Conservation (phyloP, 176 grass and related monocot species). For the Carex kokanica region DNA sequence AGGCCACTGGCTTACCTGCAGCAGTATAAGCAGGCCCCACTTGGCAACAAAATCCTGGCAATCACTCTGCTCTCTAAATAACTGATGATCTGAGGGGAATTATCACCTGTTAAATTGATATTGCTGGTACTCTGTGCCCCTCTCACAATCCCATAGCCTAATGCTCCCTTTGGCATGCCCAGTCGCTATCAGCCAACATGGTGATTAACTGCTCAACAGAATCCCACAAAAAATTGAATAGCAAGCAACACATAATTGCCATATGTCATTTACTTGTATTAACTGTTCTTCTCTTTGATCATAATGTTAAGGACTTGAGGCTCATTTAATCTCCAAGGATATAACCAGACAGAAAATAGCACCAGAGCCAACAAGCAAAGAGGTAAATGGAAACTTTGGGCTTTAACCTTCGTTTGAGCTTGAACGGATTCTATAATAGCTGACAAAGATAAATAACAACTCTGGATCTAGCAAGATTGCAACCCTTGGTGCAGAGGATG, state of each 20-base stretch:
- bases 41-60: slow-evolving; percentile 78
- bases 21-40: slow-evolving; percentile 54
- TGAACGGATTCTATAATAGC: not conserved
- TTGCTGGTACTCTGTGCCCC: slow-evolving; percentile 25
- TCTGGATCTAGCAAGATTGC: not conserved
- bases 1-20: slow-evolving; percentile 76
- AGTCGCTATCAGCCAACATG: slow-evolving; percentile 54
- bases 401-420: not conserved
- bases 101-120: not conserved
- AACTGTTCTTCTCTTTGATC: not conserved
- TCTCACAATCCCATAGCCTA: slow-evolving; percentile 73
- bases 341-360: not conserved
- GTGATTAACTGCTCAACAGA: not conserved
- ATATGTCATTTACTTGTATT: not conserved
- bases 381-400: not conserved
- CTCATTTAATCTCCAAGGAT: not conserved
- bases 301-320: not conserved
- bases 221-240: not conserved
- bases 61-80: slow-evolving; percentile 14
- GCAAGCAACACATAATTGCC: not conserved
- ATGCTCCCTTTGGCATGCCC: slow-evolving; percentile 88
- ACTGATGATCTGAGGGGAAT: not conserved
- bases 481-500: not conserved
- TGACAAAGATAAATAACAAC: not conserved
- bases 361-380: not conserved